Base-by-base conservation (phyloP, 2,329 filamentous ascomycete genomes). In the Exophiala lecanii-corni region DNA sequence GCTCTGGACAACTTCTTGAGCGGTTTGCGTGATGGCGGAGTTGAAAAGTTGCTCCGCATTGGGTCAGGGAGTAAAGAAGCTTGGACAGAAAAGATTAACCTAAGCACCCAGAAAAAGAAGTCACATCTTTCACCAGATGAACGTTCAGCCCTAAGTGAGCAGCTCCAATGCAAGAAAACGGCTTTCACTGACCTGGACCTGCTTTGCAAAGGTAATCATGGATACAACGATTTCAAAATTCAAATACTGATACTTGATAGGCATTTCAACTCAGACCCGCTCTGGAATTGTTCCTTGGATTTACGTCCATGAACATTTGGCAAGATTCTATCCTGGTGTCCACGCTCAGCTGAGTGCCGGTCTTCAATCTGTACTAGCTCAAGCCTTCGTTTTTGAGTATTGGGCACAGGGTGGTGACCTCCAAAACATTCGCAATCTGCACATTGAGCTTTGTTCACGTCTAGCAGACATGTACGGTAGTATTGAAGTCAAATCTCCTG, bases 1-100 rank as follows among this genome's bases (percentile, higher is more conserved):
- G 60, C 59, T 9, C 54, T 62, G 7, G 60, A 62, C 36, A 55
- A 47, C 25, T 61, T 62, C 26, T 47, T 62, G 2, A 47, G 49
- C 18, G 55, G 55, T 28, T 44, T 62, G 4, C 33, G 45, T 13
- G 49, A 57, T 9, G 45, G 54, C 13, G 59, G 58, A 3, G 43
- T 62, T 2, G 43, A 34, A 3, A 47, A 52, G n/a, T 43, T 63
- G 5, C 54, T 57, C 10, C 55, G 60, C 13, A 28, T 62, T 32
- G 60, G 60, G 15, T 38, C 50, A 10, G 51, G 53, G n/a, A 62
- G 59, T 37, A 60, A 58, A 41, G 42, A 51, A 39, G 43, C 50
- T 15, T 56, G 54, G 54, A 53, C 51, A 4, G 40, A 50, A 12
- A 9, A 25, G 7, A 48, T 51, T 18, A 55, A 50, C 30, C 40